Conservation (phyloP, 176 grass and related monocot genomes). For the Hyparrhenia diplandra region DNA sequence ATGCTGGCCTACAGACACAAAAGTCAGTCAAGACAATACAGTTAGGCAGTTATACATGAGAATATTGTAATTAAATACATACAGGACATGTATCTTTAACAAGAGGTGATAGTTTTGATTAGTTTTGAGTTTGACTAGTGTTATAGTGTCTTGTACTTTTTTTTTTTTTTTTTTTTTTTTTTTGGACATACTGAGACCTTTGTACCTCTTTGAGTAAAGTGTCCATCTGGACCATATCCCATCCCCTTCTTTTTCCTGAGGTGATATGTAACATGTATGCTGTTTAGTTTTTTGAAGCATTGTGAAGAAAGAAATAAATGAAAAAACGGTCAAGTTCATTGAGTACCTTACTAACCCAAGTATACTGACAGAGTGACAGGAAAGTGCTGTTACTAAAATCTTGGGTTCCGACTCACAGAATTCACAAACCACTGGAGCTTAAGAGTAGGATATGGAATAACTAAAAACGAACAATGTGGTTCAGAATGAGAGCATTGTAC, state of each 20-base stretch:
- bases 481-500: neutral
- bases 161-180: no score
- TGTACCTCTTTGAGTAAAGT: neutral
- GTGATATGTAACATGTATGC: neutral
- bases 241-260: neutral
- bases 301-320: neutral
- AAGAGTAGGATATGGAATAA: neutral
- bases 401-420: neutral
- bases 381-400: neutral
- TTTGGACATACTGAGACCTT: neutral
- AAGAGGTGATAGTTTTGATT: neutral
- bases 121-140: neutral
- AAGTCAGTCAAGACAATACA: constrained; percentile 6
- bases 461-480: neutral
- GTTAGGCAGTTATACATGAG: neutral
- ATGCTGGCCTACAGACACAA: constrained; percentile 3
- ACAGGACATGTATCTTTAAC: neutral
- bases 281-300: neutral
- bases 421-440: neutral
- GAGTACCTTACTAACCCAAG: neutral
- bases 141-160: neutral
- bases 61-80: neutral
- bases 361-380: neutral
- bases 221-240: neutral
- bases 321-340: neutral